Conservation (phyloP, 495 filamentous ascomycete species). For the Wilcoxina mikolae region DNA sequence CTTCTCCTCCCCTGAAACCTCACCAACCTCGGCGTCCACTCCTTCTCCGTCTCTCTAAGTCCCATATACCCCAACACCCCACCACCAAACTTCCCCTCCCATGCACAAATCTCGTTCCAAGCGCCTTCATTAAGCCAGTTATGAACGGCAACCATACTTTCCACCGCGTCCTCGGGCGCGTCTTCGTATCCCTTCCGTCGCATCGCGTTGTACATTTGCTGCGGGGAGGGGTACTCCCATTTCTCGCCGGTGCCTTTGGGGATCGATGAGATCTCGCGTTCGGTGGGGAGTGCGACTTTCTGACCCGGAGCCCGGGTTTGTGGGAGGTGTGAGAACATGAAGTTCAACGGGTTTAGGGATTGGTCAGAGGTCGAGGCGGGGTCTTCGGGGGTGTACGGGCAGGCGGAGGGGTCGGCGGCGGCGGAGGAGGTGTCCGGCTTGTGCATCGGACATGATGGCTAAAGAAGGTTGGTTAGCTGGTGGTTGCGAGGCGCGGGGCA, state of each 20-base stretch:
- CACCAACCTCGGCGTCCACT: conserved; percentile 52
- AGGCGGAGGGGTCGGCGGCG: conserved; percentile 28
- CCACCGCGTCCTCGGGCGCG: conserved; percentile 82
- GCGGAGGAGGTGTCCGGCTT: conserved; percentile 39
- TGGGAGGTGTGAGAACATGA: conserved; percentile 80
- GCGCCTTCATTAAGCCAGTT: conserved; percentile 97
- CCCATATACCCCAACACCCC: conserved; percentile 35
- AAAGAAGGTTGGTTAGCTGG: neutral
- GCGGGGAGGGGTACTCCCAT: conserved; percentile 96
- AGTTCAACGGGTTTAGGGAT: conserved; percentile 83
- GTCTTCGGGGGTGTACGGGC: conserved; percentile 33
- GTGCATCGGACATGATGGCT: conserved; percentile 92
- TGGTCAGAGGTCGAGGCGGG: conserved; percentile 40
- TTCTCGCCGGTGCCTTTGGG: conserved; percentile 62
- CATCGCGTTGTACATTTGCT: conserved; percentile 99
- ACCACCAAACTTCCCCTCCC: conserved; percentile 68
- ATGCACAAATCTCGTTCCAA: conserved; percentile 81
- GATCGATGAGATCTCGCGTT: conserved; percentile 71
- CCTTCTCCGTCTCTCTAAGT: conserved; percentile 44
- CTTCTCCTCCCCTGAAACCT: conserved; percentile 76
- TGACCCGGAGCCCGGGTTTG: conserved; percentile 62
- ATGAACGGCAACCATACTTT: conserved; percentile 92
- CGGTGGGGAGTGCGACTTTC: conserved; percentile 53
- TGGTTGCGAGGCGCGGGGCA: too few species aligned
- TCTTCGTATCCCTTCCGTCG: conserved; percentile 89